phyloP scores from a whole-genome alignment of 306 rosid genomes.

The Mucuna pruriens region DNA sequence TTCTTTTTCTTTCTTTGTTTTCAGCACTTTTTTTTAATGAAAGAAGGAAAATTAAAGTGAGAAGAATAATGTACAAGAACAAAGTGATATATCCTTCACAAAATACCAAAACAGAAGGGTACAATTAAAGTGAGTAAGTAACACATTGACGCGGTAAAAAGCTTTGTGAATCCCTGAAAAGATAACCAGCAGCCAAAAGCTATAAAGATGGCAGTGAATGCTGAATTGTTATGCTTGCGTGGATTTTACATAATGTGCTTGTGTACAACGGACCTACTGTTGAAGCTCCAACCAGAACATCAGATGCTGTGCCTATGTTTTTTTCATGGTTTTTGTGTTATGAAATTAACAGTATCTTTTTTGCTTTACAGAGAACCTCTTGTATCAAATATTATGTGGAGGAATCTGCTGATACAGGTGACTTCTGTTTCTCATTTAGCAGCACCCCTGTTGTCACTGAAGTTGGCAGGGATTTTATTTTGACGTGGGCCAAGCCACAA shows the following conservation, averaged over 20 bases:
- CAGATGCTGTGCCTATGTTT: neutral
- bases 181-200: neutral
- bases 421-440: constrained; percentile 28
- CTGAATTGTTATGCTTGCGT: constrained; percentile 7
- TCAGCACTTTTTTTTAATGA: neutral
- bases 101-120: constrained; percentile 1
- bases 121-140: neutral
- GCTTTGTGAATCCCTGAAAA: neutral
- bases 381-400: constrained; percentile 92
- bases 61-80: neutral
- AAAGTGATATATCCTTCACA: neutral
- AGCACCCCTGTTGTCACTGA: neutral
- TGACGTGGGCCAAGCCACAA: constrained; percentile 1
- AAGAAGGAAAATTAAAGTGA: neutral
- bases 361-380: constrained; percentile 80
- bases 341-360: constrained; percentile 25
- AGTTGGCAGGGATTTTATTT: constrained; percentile 10
- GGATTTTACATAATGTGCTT: constrained; percentile 7
- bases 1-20: neutral
- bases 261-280: neutral
- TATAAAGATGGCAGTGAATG: constrained; percentile 10
- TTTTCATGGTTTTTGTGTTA: constrained; percentile 26
- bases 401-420: constrained; percentile 93
- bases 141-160: neutral
- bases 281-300: constrained; percentile 6